Evolutionary conservation across 805 yeast genomes (phyloP).

Genomic region (Saccharomycopsis olivae): DNA sequence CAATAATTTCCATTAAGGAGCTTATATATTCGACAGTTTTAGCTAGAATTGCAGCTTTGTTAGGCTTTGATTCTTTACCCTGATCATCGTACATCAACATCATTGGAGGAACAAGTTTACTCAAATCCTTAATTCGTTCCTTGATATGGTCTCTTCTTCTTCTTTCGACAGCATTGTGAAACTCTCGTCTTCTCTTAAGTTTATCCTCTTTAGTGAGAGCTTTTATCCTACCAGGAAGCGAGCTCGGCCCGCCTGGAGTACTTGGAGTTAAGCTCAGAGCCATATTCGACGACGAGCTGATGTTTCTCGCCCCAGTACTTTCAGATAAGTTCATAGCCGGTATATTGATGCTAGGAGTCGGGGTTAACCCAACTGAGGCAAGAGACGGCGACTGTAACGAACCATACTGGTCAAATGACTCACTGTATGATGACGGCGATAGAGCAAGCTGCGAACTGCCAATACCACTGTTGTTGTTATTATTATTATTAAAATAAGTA

Average conservation of each 20-base stretch:
- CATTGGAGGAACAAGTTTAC: conserved; percentile 70
- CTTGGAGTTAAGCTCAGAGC: too few species aligned
- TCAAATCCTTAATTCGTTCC: conserved; percentile 77
- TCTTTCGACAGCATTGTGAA: conserved; percentile 91
- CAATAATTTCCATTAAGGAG: conserved; percentile 51
- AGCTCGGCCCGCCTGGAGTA: conserved; percentile 19
- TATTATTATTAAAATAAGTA: conserved; percentile 3
- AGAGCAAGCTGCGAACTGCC: too few species aligned
- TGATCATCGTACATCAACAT: conserved; percentile 37
- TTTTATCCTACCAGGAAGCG: too few species aligned
- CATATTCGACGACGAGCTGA: too few species aligned
- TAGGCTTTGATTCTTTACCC: conserved; percentile 65
- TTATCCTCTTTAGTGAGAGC: conserved; percentile 53
- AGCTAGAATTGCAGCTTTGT: conserved; percentile 67
- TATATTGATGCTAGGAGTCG: too few species aligned
- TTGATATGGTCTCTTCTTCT: conserved; percentile 85
- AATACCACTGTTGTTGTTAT: too few species aligned
- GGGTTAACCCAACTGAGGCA: too few species aligned
- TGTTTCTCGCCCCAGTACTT: too few species aligned
- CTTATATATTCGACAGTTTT: conserved; percentile 73
- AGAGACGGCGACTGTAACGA: conserved; percentile 11
- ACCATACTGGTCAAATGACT: conserved; percentile 12
- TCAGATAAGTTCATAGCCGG: too few species aligned
- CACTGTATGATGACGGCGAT: conserved; percentile 16
- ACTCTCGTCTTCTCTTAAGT: conserved; percentile 67